Conservation (phyloP, 2,329 filamentous ascomycete species). For the Fonsecaea pedrosoi region DNA sequence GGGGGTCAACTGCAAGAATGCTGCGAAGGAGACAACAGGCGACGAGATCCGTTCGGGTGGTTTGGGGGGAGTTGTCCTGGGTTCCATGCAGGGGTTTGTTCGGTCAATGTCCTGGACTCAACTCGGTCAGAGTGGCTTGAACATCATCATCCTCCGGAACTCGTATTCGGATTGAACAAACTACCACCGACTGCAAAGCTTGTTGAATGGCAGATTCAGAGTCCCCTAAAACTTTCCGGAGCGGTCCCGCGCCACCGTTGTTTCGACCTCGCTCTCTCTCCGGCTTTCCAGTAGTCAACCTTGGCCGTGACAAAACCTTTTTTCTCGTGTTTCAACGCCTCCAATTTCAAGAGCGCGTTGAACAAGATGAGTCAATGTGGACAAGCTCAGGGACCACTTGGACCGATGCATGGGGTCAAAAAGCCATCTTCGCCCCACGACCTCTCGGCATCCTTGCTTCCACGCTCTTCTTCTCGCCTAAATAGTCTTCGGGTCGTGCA, state of each 20-base stretch:
- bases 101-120: neutral
- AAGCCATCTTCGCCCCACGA: constrained; percentile 13
- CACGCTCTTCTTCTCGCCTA: constrained; percentile 12
- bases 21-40: neutral
- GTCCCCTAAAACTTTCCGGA: neutral
- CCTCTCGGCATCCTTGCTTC: neutral
- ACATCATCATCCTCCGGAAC: neutral
- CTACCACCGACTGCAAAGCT: neutral
- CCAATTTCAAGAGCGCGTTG: constrained; percentile 12
- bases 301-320: constrained; percentile 2
- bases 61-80: neutral
- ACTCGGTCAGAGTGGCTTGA: neutral
- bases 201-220: neutral
- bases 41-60: neutral
- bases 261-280: constrained; percentile 7
- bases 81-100: neutral
- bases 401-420: neutral
- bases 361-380: neutral
- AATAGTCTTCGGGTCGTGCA: neutral
- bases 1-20: neutral
- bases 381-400: neutral
- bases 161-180: neutral
- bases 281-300: neutral
- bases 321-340: constrained; percentile 12
- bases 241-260: constrained; percentile 9